Percentiles rank a stretch among this genome's conserved stretches.
phyloP scores from a whole-genome alignment of 2,329 filamentous ascomycete genomes.

The Fusarium avenaceum region DNA sequence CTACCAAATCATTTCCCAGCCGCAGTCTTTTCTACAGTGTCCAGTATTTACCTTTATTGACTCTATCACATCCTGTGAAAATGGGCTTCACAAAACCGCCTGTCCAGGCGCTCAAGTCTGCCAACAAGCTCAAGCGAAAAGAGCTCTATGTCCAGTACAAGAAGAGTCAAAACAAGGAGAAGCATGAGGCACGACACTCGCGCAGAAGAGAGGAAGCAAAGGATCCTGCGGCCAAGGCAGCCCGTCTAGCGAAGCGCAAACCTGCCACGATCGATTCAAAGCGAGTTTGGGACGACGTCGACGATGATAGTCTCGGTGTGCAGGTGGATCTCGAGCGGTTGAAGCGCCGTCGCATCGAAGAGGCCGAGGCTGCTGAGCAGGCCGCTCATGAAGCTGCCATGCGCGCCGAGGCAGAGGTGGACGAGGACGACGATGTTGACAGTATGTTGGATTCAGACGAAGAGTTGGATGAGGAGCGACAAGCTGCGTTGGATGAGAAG shows the following conservation, averaged over 20 bases:
- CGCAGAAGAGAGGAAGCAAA: conserved; percentile 88
- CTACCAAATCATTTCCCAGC: conserved; percentile 36
- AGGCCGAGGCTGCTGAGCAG: conserved; percentile 65
- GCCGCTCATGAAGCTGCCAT: conserved; percentile 60
- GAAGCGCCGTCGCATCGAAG: conserved; percentile 69
- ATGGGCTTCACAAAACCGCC: conserved; percentile 56
- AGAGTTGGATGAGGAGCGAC: conserved; percentile 65
- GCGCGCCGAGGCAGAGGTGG: conserved; percentile 50
- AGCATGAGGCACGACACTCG: conserved; percentile 81
- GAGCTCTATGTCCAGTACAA: conserved; percentile 85
- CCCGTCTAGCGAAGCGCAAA: conserved; percentile 82
- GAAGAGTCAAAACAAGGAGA: conserved; percentile 78
- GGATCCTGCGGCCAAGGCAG: conserved; percentile 80
- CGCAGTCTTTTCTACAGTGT: conserved; percentile 10
- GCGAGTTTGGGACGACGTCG: conserved; percentile 87
- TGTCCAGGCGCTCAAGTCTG: conserved; percentile 61
- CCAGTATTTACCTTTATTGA: conserved; percentile 7
- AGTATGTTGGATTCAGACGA: conserved; percentile 82
- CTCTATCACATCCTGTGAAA: conserved; percentile 11
- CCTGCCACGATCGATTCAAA: conserved; percentile 88
- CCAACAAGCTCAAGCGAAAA: conserved; percentile 85
- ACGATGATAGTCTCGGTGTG: conserved; percentile 69
- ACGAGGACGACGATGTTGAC: conserved; percentile 73
- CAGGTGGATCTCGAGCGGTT: conserved; percentile 71
- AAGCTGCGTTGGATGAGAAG: conserved; percentile 58